Evolutionary conservation across 1,284 basidiomycete genomes (phyloP), one percentile per base, ranked within the genome.

Genomic region (Porodaedalea pini): DNA sequence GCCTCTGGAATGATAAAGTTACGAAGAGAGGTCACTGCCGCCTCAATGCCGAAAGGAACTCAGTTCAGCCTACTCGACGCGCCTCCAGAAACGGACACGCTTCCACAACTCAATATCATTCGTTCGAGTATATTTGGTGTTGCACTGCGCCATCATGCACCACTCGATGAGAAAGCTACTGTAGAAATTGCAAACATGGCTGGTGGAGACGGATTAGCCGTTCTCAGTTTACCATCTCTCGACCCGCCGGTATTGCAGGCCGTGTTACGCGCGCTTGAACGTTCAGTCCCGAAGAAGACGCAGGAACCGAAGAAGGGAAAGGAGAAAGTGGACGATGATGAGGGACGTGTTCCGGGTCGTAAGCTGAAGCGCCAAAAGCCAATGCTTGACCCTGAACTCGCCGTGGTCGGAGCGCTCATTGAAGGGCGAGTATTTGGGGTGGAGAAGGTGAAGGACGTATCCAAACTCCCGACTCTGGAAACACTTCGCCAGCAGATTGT

Each of bases 401-500:
- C 73, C 64, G 70, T 92, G n/a, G 75, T 88, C 58, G 90, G 89
- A 17, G 89, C 86, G 40, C 71, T 91, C 57, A 79, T 91, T 58
- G 90, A 91, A 65, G 85, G 87, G 27, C 74, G 78, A 63, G 78
- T 90, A 56, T 82, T 90, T 69, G 73, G 81, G 52, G 74, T 81
- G 17, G 70, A 76, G 6, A 78, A 76, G 10, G 73, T 91, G 59
- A 73, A 75, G 68, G 78, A 81, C 29, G 80, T 90, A 2, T 79
- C 87, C 31, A 80, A 79, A 63, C 68, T 92, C 57, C 89, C 89
- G 27, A 80, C 83, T 40, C 69, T 92, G 65, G 85, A 86, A 36
- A 86, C 83, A 5, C 70, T 92, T 63, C 73, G 85, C 52, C 83
- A 85, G 17, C 90, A 92, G 69, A 78, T 92, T 58, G 81, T 90